Percentiles rank a stretch among this genome's conserved stretches.
These are phyloP conservation scores for Rickenella mellea DNA, from an alignment of 768 basidiomycete genomes.

Conservation along the genomic window DNA sequence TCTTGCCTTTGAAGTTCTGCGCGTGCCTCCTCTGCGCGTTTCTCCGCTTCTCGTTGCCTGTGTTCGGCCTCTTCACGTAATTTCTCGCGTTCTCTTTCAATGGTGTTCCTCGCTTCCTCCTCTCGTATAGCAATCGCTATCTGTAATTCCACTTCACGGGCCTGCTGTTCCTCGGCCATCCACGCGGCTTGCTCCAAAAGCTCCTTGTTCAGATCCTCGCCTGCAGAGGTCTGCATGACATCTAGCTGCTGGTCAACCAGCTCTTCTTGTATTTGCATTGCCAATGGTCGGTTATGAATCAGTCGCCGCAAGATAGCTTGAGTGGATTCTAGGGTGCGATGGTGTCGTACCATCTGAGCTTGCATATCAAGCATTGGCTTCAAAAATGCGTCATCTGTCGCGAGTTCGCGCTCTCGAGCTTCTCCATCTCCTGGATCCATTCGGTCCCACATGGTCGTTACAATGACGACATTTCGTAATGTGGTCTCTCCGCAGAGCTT, in stretches of 20 bases:
- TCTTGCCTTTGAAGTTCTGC: too few relatives aligned
- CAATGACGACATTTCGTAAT: conserved; percentile 40
- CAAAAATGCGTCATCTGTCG: conserved; percentile 34
- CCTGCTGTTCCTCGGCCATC: conserved; percentile 36
- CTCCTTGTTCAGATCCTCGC: conserved; percentile 41
- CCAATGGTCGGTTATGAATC: conserved; percentile 27
- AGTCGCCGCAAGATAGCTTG: conserved; percentile 32
- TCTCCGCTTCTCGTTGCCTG: too few relatives aligned
- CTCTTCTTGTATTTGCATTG: conserved; percentile 47
- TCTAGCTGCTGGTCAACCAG: conserved; percentile 39
- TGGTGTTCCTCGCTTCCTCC: neutral
- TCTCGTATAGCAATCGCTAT: conserved; percentile 4
- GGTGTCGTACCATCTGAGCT: conserved; percentile 35
- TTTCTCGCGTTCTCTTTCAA: neutral
- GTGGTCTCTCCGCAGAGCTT: conserved; percentile 42
- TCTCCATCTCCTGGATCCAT: conserved; percentile 28
- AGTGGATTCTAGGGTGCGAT: conserved; percentile 31
- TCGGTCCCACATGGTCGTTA: conserved; percentile 46
- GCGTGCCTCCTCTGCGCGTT: too few relatives aligned
- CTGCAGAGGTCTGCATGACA: conserved; percentile 43
- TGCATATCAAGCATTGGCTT: conserved; percentile 41
- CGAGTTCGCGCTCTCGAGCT: conserved; percentile 37
- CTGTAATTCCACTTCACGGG: conserved; percentile 24
- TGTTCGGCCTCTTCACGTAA: too few relatives aligned
- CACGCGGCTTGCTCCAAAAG: conserved; percentile 35